Evolutionary conservation across 345 rosid species (phyloP).

Genomic region (Ricinus communis): DNA sequence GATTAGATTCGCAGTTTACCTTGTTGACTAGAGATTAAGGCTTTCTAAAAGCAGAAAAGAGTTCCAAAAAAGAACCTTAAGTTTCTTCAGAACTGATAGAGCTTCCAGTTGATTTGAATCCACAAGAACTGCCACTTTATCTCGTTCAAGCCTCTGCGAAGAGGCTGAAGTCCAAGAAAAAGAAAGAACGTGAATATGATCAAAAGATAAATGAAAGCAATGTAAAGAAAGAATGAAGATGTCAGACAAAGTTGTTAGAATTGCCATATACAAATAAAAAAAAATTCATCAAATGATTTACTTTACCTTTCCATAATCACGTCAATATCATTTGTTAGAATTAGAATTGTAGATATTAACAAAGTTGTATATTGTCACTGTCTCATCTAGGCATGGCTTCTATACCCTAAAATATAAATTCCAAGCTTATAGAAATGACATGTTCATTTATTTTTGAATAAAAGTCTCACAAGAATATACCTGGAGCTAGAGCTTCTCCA

Average conservation of each 20-base stretch:
- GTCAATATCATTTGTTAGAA: too few relatives aligned
- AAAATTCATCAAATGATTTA: too few relatives aligned
- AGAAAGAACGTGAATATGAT: neutral
- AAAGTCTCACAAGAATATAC: constrained; percentile 23
- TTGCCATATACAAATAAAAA: too few relatives aligned
- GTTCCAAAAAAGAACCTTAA: constrained; percentile 51
- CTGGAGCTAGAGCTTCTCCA: constrained; percentile 26
- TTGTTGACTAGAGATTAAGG: neutral
- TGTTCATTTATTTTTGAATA: neutral
- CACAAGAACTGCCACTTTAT: constrained; percentile 39
- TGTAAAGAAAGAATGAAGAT: too few relatives aligned
- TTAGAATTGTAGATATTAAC: too few relatives aligned
- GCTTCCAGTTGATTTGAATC: constrained; percentile 83
- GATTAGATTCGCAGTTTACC: neutral
- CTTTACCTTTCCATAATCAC: too few relatives aligned
- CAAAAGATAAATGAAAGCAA: neutral
- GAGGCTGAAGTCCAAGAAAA: neutral
- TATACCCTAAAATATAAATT: too few relatives aligned
- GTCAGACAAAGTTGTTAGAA: too few relatives aligned
- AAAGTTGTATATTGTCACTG: too few relatives aligned
- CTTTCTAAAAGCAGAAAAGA: neutral
- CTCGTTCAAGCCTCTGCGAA: constrained; percentile 19
- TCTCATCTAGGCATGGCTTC: too few relatives aligned
- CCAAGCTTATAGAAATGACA: neutral
- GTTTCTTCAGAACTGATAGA: constrained; percentile 57